These are phyloP conservation scores for Oemleria cerasiformis DNA, from an alignment of 306 rosid species.

Conservation along the genomic window DNA sequence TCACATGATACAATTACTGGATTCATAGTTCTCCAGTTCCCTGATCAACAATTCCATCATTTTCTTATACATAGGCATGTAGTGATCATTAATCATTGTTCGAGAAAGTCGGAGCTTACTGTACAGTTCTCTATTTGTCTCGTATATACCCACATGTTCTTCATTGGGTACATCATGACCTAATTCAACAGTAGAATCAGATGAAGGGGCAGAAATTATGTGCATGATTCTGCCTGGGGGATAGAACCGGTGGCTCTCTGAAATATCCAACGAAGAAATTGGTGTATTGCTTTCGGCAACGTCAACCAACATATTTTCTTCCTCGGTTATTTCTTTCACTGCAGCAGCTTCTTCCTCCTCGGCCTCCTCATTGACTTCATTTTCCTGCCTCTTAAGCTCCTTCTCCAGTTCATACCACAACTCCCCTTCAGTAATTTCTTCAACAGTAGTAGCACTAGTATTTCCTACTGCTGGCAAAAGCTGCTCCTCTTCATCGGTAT, in stretches of 20 bases:
- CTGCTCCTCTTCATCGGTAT: slow-evolving; percentile 73
- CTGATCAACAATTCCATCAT: slow-evolving; percentile 82
- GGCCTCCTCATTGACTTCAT: slow-evolving; percentile 35
- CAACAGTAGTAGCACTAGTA: slow-evolving; percentile 36
- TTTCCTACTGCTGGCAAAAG: slow-evolving; percentile 44
- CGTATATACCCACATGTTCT: slow-evolving; percentile 62
- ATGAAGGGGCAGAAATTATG: slow-evolving; percentile 49
- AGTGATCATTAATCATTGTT: slow-evolving; percentile 95
- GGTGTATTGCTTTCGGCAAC: slow-evolving; percentile 59
- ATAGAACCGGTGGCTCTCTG: slow-evolving; percentile 66
- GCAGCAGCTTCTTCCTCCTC: slow-evolving; percentile 74
- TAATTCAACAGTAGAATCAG: slow-evolving; percentile 34
- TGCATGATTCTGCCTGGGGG: slow-evolving; percentile 98
- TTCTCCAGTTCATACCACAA: slow-evolving; percentile 83
- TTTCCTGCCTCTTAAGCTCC: slow-evolving; percentile 72
- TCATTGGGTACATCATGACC: slow-evolving; percentile 37
- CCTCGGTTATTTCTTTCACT: slow-evolving; percentile 71
- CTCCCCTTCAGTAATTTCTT: slow-evolving; percentile 69
- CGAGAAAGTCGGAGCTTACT: slow-evolving; percentile 88
- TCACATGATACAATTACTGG: slow-evolving; percentile 30
- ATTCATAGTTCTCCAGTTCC: slow-evolving; percentile 60
- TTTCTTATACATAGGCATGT: slow-evolving; percentile 97
- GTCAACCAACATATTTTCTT: slow-evolving; percentile 59
- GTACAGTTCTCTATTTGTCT: slow-evolving; percentile 83
- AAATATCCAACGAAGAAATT: slow-evolving; percentile 48